These are phyloP conservation scores for Sordariomycetes sp. DNA, from an alignment of 2,329 filamentous ascomycete species.

Conservation along the genomic window DNA sequence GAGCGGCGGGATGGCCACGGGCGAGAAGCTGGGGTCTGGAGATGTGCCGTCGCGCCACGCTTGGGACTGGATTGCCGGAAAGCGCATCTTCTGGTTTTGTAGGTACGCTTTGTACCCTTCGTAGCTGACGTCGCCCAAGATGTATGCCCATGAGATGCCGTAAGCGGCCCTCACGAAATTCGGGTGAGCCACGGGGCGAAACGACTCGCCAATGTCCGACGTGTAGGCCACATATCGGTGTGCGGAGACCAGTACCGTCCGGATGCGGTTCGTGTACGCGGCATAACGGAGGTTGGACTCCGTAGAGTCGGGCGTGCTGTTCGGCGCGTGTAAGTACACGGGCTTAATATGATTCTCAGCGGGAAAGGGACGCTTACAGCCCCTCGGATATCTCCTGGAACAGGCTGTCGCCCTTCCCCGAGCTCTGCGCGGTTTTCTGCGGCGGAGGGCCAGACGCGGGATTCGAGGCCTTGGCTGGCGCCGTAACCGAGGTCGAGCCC, in stretches of 20 bases:
- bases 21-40: constrained; percentile 11
- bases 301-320: constrained; percentile 64
- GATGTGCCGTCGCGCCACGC: constrained; percentile 17
- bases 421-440: not conserved
- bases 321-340: constrained; percentile 13
- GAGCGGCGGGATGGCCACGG: constrained; percentile 50
- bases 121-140: constrained; percentile 79
- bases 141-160: constrained; percentile 84
- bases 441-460: not conserved
- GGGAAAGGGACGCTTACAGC: constrained; percentile 45
- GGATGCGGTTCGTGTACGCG: constrained; percentile 75
- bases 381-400: constrained; percentile 71
- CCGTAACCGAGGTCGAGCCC: not conserved
- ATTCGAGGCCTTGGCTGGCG: not conserved
- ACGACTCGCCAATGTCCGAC: constrained; percentile 91
- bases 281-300: constrained; percentile 83
- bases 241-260: constrained; percentile 79
- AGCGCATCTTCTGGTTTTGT: constrained; percentile 61
- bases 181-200: constrained; percentile 85
- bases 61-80: not conserved
- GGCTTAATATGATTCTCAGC: constrained; percentile 6
- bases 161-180: constrained; percentile 74
- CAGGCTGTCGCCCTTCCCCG: not conserved
- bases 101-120: constrained; percentile 95
- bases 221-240: constrained; percentile 98